Conservation (phyloP, 108 stramenopile species). For the Bacterosira constricta region DNA sequence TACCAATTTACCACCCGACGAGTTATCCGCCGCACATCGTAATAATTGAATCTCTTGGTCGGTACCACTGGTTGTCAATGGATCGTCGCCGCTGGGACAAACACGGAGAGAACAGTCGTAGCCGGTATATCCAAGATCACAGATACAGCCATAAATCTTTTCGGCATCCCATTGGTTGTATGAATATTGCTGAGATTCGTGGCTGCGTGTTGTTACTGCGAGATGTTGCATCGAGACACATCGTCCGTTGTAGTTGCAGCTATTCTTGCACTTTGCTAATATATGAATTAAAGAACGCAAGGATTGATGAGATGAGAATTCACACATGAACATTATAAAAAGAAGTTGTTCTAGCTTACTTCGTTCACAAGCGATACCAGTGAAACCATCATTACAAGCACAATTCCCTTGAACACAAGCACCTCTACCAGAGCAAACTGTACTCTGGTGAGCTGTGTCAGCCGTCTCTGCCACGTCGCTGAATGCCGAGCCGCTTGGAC, state of each 20-base stretch:
- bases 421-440: slow-evolving; percentile 64
- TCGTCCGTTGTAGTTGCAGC: slow-evolving; percentile 32
- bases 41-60: slow-evolving; percentile 64
- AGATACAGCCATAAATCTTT: slow-evolving; percentile 80
- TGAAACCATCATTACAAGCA: slow-evolving; percentile 53
- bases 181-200: slow-evolving; percentile 25
- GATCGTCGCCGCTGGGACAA: slow-evolving; percentile 80
- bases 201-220: slow-evolving; percentile 36
- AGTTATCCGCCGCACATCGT: slow-evolving; percentile 53
- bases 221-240: slow-evolving; percentile 34
- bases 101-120: slow-evolving; percentile 61
- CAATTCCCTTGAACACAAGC: slow-evolving; percentile 59
- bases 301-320: slow-evolving; percentile 35
- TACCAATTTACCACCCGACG: slow-evolving; percentile 52
- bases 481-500: slow-evolving; percentile 49
- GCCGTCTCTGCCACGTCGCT: slow-evolving; percentile 31
- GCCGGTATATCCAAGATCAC: slow-evolving; percentile 69
- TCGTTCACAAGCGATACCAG: slow-evolving; percentile 67
- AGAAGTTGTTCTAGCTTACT: slow-evolving; percentile 3
- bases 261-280: slow-evolving; percentile 33
- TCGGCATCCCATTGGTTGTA: slow-evolving; percentile 70
- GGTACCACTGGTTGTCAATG: slow-evolving; percentile 52
- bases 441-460: slow-evolving; percentile 54
- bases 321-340: slow-evolving; percentile 32
- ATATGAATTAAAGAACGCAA: neutral